Percentiles rank a stretch among this genome's conserved stretches.
Evolutionary conservation across 176 grass and related monocot genomes (phyloP).

Genomic region (Ensete ventricosum): DNA sequence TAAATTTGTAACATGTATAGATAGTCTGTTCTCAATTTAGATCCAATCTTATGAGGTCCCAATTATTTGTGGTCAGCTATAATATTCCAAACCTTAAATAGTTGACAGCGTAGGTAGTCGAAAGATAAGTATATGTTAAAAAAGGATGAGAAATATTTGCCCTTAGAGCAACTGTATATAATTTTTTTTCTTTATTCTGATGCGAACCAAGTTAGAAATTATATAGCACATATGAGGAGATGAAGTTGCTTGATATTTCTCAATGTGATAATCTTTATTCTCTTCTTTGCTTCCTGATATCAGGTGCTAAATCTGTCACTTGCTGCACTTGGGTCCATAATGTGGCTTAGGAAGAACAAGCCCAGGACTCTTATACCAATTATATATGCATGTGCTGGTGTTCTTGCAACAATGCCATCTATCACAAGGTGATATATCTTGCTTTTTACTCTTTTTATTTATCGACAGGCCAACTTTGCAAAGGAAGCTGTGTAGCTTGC

Average conservation of each 20-base stretch:
- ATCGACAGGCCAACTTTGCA: not conserved
- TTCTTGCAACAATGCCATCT: constrained; percentile 93
- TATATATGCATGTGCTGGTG: constrained; percentile 78
- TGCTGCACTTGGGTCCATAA: constrained; percentile 79
- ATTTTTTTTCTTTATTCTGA: too few relatives aligned
- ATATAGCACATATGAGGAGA: too few relatives aligned
- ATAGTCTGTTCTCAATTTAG: not conserved
- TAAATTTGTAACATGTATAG: not conserved
- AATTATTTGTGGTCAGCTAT: not conserved
- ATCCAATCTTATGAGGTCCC: not conserved
- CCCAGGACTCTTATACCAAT: constrained; percentile 75
- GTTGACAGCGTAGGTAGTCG: too few relatives aligned
- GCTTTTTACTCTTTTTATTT: not conserved
- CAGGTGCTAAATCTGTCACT: constrained; percentile 88
- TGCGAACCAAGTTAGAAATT: too few relatives aligned
- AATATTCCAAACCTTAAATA: not conserved
- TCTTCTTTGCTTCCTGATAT: not conserved
- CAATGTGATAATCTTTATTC: not conserved
- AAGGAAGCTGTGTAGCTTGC: not conserved
- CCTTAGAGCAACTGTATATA: too few relatives aligned
- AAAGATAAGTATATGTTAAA: too few relatives aligned
- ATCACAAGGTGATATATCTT: constrained; percentile 54
- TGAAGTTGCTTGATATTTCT: not conserved
- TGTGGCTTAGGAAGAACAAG: constrained; percentile 98
- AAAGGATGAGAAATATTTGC: too few relatives aligned